These are phyloP conservation scores for Lactuca sativa DNA, from an alignment of 129 eudicot species.

Conservation along the genomic window DNA sequence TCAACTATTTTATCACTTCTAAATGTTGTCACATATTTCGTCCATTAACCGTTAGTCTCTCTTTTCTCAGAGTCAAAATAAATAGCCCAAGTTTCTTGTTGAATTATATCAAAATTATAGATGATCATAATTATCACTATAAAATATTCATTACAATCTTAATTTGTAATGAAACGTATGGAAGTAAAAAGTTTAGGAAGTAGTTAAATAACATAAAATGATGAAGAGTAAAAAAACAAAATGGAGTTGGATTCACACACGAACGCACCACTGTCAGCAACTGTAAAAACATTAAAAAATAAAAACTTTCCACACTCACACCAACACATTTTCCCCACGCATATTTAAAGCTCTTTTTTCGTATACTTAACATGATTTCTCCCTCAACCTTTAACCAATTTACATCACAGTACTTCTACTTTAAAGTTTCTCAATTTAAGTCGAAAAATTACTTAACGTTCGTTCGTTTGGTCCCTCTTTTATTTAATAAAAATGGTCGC, in stretches of 20 bases:
- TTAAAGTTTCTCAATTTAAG: neutral
- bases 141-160: neutral
- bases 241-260: conserved; percentile 39
- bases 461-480: neutral
- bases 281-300: conserved; percentile 30
- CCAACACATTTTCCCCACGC: conserved; percentile 46
- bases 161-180: neutral
- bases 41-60: too few relatives aligned
- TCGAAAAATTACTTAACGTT: neutral
- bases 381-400: conserved; percentile 8
- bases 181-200: neutral
- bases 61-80: too few relatives aligned
- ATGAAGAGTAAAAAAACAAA: conserved; percentile 12
- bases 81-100: too few relatives aligned
- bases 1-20: too few relatives aligned
- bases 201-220: neutral
- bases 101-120: too few relatives aligned
- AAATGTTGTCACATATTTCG: too few relatives aligned
- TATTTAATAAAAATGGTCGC: neutral
- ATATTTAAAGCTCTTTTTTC: conserved; percentile 30
- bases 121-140: neutral
- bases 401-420: conserved; percentile 10
- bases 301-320: conserved; percentile 35
- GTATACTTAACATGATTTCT: neutral
- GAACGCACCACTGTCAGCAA: conserved; percentile 41